A percentile compares a stretch with the other conserved stretches of the same genome.
Conservation (phyloP, 2,329 filamentous ascomycete genomes). For the Rhynchosporium graminicola region DNA sequence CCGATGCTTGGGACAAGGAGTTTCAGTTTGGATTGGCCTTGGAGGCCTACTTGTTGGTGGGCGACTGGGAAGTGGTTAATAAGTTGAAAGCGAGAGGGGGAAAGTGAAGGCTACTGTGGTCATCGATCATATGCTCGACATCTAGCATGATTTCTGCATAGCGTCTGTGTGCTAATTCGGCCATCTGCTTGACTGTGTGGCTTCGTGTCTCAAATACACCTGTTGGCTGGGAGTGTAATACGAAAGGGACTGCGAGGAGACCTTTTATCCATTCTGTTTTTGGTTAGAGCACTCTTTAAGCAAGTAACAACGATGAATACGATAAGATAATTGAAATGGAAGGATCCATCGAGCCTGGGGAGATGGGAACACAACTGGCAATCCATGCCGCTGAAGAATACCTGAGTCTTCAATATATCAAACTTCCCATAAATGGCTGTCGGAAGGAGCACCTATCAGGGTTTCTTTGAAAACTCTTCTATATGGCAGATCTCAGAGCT, state of each 20-base stretch:
- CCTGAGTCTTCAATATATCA: too few species aligned
- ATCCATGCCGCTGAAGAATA: too few species aligned
- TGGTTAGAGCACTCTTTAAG: not conserved
- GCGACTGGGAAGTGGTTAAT: conserved; percentile 54
- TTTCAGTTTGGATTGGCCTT: conserved; percentile 83
- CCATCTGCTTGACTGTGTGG: conserved; percentile 68
- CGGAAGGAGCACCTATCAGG: too few species aligned
- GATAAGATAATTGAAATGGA: not conserved
- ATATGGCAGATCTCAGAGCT: too few species aligned
- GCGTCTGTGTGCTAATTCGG: conserved; percentile 76
- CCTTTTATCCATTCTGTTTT: conserved; percentile 90
- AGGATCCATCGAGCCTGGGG: too few species aligned
- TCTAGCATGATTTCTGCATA: conserved; percentile 96
- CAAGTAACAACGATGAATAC: not conserved
- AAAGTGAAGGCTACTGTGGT: conserved; percentile 67
- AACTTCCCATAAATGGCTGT: too few species aligned
- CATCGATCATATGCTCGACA: conserved; percentile 86
- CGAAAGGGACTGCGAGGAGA: conserved; percentile 90
- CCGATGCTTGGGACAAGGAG: conserved; percentile 88
- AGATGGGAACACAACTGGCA: too few species aligned
- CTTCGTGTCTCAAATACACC: conserved; percentile 74
- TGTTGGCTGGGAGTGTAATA: conserved; percentile 92
- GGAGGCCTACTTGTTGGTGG: conserved; percentile 65
- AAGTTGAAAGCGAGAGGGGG: conserved; percentile 3
- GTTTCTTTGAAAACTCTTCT: too few species aligned